Evolutionary conservation across 2,329 filamentous ascomycete genomes (phyloP), one percentile per base, ranked within the genome.

Genomic region (Pseudodiploospora longispora): DNA sequence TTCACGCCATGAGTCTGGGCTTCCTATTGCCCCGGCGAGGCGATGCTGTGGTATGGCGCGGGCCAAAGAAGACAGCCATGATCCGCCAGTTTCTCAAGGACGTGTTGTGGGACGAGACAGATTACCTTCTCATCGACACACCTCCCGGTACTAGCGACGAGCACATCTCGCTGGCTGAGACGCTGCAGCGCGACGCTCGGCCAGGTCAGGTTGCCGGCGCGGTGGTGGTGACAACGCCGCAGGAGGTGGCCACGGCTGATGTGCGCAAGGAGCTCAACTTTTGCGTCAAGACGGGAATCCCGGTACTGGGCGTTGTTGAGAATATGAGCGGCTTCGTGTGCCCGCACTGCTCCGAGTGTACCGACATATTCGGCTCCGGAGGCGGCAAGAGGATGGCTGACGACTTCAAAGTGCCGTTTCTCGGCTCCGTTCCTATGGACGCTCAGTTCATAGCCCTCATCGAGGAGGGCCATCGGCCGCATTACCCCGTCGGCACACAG

Each of bases 31-130:
- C 83, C 4, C 79, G 82, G 49, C 75, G 91, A 55, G 87, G 86
- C 50, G 89, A 96, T 56, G 91, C 93, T 0, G 90, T 98, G 0
- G 93, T 98, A 34, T 98, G 93, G 93, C 80, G 93, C 42, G 93
- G 93, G 0, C 93, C 93, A 3, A 98, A 98, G 68, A 98, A 98
- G 70, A 98, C 93, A 4, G 93, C 93, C 41, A 98, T 98, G 93
- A 88, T 98, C 47, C 82, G 90, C 35, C 93, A 98, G 63, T 98
- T 98, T 60, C 72, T 98, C 29, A 85, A 86, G 1, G 90, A 96
- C 59, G 90, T 96, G 4, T 74, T 87, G 30, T 97, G 93, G 93
- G 77, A 80, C 43, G 77, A 83, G 27, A 79, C 87, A n/a, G 91
- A 97, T 62, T 97, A 87, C 59, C 74, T 98, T 1, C 77, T 98